Evolutionary conservation across 371 early-diverging fungal species (phyloP).

Genomic region (Mucor plumbeus): DNA sequence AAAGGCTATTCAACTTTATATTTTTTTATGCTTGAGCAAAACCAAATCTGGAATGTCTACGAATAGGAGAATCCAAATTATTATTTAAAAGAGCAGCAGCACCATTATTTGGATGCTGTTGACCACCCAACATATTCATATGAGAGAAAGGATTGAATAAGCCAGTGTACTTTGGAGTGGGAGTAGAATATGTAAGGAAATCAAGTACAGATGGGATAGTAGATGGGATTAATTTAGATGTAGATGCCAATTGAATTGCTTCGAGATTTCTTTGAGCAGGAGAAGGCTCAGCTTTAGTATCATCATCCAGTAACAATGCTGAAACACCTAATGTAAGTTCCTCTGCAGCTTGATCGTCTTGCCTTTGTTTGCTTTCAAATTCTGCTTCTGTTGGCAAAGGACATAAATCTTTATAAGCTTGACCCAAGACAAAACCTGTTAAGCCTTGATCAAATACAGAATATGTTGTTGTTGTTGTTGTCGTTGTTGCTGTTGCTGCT

Average conservation of each 20-base stretch:
- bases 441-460: slow-evolving; percentile 26
- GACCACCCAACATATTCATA: slow-evolving; percentile 8
- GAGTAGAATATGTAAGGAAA: slow-evolving; percentile 30
- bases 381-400: slow-evolving; percentile 18
- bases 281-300: slow-evolving; percentile 7
- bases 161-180: slow-evolving; percentile 43
- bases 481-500: background rate
- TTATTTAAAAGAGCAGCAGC: slow-evolving; percentile 30
- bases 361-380: slow-evolving; percentile 11
- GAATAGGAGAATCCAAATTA: slow-evolving; percentile 42
- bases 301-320: slow-evolving; percentile 28
- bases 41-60: slow-evolving; percentile 54
- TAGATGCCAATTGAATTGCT: slow-evolving; percentile 17
- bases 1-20: background rate
- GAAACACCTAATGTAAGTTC: slow-evolving; percentile 42
- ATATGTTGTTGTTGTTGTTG: background rate
- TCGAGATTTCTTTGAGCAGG: slow-evolving; percentile 19
- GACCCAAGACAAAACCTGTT: slow-evolving; percentile 45
- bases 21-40: slow-evolving; percentile 49
- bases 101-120: slow-evolving; percentile 7
- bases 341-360: slow-evolving; percentile 12
- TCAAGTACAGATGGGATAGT: slow-evolving; percentile 15
- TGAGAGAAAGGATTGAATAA: slow-evolving; percentile 51
- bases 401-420: slow-evolving; percentile 37
- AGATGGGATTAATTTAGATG: slow-evolving; percentile 4